Evolutionary conservation across 2,329 filamentous ascomycete genomes (phyloP).

Genomic region (Aspergillus transmontanensis): DNA sequence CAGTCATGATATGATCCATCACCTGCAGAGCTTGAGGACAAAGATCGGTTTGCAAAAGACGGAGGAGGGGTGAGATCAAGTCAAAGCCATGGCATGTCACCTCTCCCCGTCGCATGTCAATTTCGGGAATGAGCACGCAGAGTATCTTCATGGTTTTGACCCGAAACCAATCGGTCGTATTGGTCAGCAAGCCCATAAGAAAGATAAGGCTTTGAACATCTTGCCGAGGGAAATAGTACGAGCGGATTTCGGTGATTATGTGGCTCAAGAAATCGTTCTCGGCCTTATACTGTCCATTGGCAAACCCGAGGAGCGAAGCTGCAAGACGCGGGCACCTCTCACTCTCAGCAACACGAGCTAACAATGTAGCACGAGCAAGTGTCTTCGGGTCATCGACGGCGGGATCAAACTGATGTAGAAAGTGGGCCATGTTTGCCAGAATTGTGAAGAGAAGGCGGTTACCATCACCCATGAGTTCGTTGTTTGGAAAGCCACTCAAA

Average conservation of each 20-base stretch:
- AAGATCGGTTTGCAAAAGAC: slow-evolving; percentile 87
- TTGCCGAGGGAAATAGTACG: slow-evolving; percentile 76
- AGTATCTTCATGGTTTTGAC: slow-evolving; percentile 90
- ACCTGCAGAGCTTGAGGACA: slow-evolving; percentile 91
- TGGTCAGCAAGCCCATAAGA: slow-evolving; percentile 87
- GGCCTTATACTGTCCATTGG: slow-evolving; percentile 65
- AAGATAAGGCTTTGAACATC: slow-evolving; percentile 88
- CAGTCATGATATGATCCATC: slow-evolving; percentile 91
- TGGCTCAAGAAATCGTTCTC: slow-evolving; percentile 76
- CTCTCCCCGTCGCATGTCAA: slow-evolving; percentile 90
- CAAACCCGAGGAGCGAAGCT: slow-evolving; percentile 69
- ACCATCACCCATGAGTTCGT: slow-evolving; percentile 78
- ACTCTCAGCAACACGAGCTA: slow-evolving; percentile 72
- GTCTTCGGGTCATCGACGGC: slow-evolving; percentile 58
- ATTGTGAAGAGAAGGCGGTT: slow-evolving; percentile 80
- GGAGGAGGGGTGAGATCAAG: slow-evolving; percentile 86
- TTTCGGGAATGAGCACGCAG: slow-evolving; percentile 79
- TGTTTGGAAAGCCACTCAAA: slow-evolving; percentile 76
- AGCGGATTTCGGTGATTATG: slow-evolving; percentile 71
- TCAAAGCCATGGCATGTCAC: slow-evolving; percentile 91
- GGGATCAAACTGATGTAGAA: slow-evolving; percentile 77
- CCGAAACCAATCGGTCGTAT: slow-evolving; percentile 86
- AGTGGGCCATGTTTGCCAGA: slow-evolving; percentile 88
- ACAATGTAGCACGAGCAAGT: slow-evolving; percentile 65
- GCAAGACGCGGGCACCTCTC: slow-evolving; percentile 71